phyloP scores from a whole-genome alignment of 2,329 filamentous ascomycete genomes.

The Aureobasidium pullulans region DNA sequence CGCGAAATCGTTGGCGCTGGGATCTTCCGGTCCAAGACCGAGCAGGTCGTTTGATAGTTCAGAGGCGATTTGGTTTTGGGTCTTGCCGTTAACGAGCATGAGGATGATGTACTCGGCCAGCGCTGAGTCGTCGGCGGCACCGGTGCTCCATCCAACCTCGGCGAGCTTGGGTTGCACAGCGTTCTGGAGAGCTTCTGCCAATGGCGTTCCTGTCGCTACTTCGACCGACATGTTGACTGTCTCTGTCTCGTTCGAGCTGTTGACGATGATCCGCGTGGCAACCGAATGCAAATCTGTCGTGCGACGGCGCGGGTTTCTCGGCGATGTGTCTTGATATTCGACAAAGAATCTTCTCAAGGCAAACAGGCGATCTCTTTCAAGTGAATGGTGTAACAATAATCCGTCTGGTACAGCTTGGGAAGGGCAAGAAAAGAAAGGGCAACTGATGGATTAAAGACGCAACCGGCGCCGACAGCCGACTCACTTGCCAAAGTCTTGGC shows the following conservation, averaged over 20 bases:
- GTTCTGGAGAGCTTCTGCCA: constrained; percentile 74
- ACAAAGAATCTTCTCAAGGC: background rate
- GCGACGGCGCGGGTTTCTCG: background rate
- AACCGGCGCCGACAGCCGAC: background rate
- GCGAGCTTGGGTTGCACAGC: constrained; percentile 85
- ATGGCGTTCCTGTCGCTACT: constrained; percentile 67
- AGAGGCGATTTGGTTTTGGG: constrained; percentile 76
- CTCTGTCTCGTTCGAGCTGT: background rate
- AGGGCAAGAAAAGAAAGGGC: constrained; percentile 1
- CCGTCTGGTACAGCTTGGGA: background rate
- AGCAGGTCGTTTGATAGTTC: constrained; percentile 87
- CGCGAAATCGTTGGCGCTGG: constrained; percentile 74
- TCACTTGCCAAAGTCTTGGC: background rate
- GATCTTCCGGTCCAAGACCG: constrained; percentile 72
- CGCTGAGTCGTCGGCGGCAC: constrained; percentile 70
- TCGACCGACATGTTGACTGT: constrained; percentile 62
- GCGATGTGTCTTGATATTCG: background rate
- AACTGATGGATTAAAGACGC: constrained; percentile 5
- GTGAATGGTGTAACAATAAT: constrained; percentile 3
- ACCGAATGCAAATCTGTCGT: background rate
- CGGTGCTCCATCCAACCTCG: constrained; percentile 85
- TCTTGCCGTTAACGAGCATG: constrained; percentile 94
- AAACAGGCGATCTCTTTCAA: background rate
- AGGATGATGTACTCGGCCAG: constrained; percentile 94
- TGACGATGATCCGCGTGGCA: background rate